Evolutionary conservation across 2,329 filamentous ascomycete species (phyloP).

Genomic region (Cladosporium sp.): DNA sequence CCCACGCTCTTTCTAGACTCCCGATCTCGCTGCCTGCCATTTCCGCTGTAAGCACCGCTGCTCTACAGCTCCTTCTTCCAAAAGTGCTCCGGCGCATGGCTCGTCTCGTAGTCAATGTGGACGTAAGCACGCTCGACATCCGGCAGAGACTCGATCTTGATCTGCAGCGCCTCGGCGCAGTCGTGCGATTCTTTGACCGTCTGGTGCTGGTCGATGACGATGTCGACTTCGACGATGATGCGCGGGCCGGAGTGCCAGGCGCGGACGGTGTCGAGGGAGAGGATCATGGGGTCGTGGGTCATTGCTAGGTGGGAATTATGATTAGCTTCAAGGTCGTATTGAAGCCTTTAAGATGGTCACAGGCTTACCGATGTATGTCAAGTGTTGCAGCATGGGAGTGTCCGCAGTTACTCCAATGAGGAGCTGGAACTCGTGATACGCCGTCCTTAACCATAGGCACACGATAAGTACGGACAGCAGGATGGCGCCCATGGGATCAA

Average conservation of each 20-base stretch:
- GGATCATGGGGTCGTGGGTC: slow-evolving; percentile 80
- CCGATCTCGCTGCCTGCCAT: neutral
- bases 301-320: slow-evolving; percentile 51
- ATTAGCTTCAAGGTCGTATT: neutral
- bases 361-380: slow-evolving; percentile 80
- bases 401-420: slow-evolving; percentile 87
- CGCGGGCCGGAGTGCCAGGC: slow-evolving; percentile 88
- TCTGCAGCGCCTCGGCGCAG: slow-evolving; percentile 88
- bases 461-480: slow-evolving; percentile 77
- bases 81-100: slow-evolving; percentile 85
- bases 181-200: slow-evolving; percentile 82
- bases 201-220: slow-evolving; percentile 81
- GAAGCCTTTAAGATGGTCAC: neutral
- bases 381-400: slow-evolving; percentile 83
- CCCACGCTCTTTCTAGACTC: neutral
- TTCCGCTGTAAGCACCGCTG: neutral
- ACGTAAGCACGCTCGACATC: slow-evolving; percentile 94
- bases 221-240: slow-evolving; percentile 91
- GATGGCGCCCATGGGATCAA: slow-evolving; percentile 90
- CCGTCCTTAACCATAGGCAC: slow-evolving; percentile 78
- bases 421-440: slow-evolving; percentile 85
- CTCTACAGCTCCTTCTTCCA: slow-evolving; percentile 63
- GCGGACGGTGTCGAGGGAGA: slow-evolving; percentile 89
- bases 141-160: slow-evolving; percentile 87
- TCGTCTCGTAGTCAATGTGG: slow-evolving; percentile 96